phyloP scores from a whole-genome alignment of 805 yeast species.

The Suhomyces sp. region DNA sequence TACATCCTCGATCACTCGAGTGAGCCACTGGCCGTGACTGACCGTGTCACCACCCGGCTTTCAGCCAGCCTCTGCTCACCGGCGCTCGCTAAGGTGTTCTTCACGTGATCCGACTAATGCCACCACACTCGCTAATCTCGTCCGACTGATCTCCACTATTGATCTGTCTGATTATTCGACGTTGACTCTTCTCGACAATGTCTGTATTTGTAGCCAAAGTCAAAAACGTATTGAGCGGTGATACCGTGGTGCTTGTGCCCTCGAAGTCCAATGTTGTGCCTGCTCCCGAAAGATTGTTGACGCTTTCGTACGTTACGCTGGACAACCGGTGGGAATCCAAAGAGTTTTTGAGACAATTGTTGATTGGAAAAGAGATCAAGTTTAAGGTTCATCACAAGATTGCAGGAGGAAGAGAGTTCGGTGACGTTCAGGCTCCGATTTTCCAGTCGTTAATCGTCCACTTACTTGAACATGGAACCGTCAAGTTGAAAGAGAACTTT shows the following conservation, averaged over 20 bases:
- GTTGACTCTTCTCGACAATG: not conserved
- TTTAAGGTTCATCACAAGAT: slow-evolving; percentile 56
- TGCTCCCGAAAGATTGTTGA: slow-evolving; percentile 55
- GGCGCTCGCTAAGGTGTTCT: too few relatives aligned
- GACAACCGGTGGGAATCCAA: slow-evolving; percentile 59
- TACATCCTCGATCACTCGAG: too few relatives aligned
- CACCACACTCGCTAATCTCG: not conserved
- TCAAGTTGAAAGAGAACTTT: slow-evolving; percentile 57
- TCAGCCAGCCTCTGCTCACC: too few relatives aligned
- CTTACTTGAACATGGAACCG: slow-evolving; percentile 57
- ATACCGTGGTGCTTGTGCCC: slow-evolving; percentile 62
- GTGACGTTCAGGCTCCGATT: slow-evolving; percentile 65
- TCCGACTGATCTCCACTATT: not conserved
- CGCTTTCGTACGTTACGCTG: slow-evolving; percentile 64
- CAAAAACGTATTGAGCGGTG: slow-evolving; percentile 68
- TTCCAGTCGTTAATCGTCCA: slow-evolving; percentile 58
- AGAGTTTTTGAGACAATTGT: slow-evolving; percentile 57
- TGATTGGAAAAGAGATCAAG: slow-evolving; percentile 63
- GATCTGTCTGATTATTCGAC: not conserved
- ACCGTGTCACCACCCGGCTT: too few relatives aligned
- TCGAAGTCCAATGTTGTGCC: slow-evolving; percentile 39
- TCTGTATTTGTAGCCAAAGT: slow-evolving; percentile 51
- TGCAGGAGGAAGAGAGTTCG: slow-evolving; percentile 59
- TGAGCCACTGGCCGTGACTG: too few relatives aligned
- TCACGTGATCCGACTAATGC: not conserved